Base-by-base conservation (phyloP, 306 rosid genomes). In the Ormosia emarginata region DNA sequence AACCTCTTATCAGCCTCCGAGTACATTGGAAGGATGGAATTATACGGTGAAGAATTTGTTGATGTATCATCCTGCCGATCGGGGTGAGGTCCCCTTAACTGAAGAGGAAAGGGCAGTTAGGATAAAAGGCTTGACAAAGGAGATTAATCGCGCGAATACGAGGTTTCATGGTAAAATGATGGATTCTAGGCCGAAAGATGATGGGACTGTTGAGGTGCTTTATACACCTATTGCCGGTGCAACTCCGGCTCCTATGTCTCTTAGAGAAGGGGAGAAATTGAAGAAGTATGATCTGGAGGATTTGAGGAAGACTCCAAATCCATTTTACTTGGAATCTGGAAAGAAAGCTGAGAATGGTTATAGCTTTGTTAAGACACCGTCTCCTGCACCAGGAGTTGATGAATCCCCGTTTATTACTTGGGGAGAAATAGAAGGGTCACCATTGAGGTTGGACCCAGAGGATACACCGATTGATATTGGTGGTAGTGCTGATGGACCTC, bases 341-440 rank as follows among this genome's bases (percentile, higher is more conserved):
- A 95, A 94, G 86, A 92, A 86, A 69, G 93, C 94, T 0, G 97
- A 89, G 37, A 92, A 93, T 87, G 99, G 98, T 32, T 96, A 90
- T 86, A 88, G 91, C 84, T 96, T 79, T 87, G 94, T 96, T 29
- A 89, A 74, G 91, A 93, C 98, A 1, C 99, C 99, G 0, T 96
- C 99, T 0, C 99, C 99, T 52, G 97, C 98, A 0, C 99, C 99
- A 0, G 99, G 99, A 3, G 93, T 80, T 58, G 96, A 88, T 82
- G 98, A 90, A 57, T 96, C 99, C 0, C 99, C 97, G 0, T 92
- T 96, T 81, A 87, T 94, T 47, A 96, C 99, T 6, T 96, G 97
- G 99, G 99, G 99, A 86, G 97, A 93, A 75, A 91, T 96, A 53
- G 99, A 96, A 81, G 98, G 97, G 64, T 91, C 99, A 0, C 99